phyloP scores from a whole-genome alignment of 495 filamentous ascomycete species.

The Letharia columbiana region DNA sequence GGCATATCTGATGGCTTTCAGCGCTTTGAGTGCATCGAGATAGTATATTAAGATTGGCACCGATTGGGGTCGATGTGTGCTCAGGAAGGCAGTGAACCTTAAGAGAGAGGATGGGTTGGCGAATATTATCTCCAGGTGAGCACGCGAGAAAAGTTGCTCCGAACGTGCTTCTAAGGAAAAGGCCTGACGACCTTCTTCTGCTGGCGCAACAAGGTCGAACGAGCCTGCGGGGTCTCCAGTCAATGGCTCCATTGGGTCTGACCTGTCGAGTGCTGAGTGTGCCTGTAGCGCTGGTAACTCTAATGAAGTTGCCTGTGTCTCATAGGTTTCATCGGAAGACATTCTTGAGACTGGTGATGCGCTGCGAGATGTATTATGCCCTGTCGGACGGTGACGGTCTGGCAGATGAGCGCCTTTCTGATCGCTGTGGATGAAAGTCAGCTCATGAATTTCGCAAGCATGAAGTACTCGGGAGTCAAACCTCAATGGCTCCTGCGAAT shows the following conservation, averaged over 20 bases:
- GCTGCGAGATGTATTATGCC: slow-evolving; percentile 20
- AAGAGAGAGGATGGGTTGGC: slow-evolving; percentile 62
- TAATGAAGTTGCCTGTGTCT: slow-evolving; percentile 21
- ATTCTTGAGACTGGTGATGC: slow-evolving; percentile 19
- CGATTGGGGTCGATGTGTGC: slow-evolving; percentile 65
- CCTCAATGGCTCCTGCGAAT: slow-evolving; percentile 7
- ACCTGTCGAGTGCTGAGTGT: slow-evolving; percentile 21
- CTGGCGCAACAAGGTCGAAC: slow-evolving; percentile 26
- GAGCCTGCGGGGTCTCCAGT: slow-evolving; percentile 23
- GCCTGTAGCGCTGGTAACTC: slow-evolving; percentile 25
- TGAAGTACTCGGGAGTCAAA: background rate
- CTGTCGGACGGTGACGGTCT: slow-evolving; percentile 10
- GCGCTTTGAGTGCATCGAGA: slow-evolving; percentile 55
- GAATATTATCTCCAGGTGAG: slow-evolving; percentile 52
- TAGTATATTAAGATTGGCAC: slow-evolving; percentile 62
- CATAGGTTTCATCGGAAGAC: slow-evolving; percentile 23
- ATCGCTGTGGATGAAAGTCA: slow-evolving; percentile 5
- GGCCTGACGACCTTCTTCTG: slow-evolving; percentile 20
- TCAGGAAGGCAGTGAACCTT: slow-evolving; percentile 56
- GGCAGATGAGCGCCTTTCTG: slow-evolving; percentile 4
- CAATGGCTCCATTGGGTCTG: slow-evolving; percentile 25
- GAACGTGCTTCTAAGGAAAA: slow-evolving; percentile 49
- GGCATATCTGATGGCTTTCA: slow-evolving; percentile 62
- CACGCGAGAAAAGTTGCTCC: slow-evolving; percentile 54
- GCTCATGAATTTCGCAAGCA: background rate